Base-by-base conservation (phyloP, 306 rosid species). In the Lathyrus tuberosus region DNA sequence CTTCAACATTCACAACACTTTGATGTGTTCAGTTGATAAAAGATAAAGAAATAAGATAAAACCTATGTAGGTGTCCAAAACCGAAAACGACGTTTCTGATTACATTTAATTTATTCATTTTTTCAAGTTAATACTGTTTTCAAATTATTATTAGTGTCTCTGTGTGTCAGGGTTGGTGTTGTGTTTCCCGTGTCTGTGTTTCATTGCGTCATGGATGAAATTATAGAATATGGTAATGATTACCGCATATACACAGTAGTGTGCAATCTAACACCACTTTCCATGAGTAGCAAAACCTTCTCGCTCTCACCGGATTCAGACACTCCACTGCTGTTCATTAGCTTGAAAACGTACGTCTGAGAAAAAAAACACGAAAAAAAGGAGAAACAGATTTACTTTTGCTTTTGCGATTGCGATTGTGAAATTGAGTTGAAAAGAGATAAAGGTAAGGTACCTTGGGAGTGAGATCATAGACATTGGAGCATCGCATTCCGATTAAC, bases 281-380 rank as follows among this genome's bases (percentile, higher is more conserved):
- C 99, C 87, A 91, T 83, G 69, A 94, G 84, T 30, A 94, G 70
- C 58, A 94, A 81, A 30, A 88, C 92, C 84, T 94, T 94, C 86
- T 94, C 99, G 53, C 95, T 91, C 88, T 94, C 99, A 5, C 97
- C 96, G 5, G 99, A 94, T 74, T 94, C 96, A 12, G 99, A 83
- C 6, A 94, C 72, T 26, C 99, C 97, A 69, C 99, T 91, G 31
- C 99, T 94, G 63, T 94, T 86, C 95, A 91, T 86, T 4, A 94
- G 90, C 91, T 94, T 94, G 80, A 94, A 83, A 73, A 91, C 86
- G 47, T 94, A 94, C 0, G 99, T 94, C 99, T 94, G 80, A 78
- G 78, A 78, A 81, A 5, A 70, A 51, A 14, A 30, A 35, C 18
- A 60, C 5, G 3, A 30, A 58, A 63, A 35, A 60, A 54, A 43